A percentile compares a stretch with the other conserved stretches of the same genome.
Conservation (phyloP, 768 basidiomycete genomes). For the Serendipita vermifera region DNA sequence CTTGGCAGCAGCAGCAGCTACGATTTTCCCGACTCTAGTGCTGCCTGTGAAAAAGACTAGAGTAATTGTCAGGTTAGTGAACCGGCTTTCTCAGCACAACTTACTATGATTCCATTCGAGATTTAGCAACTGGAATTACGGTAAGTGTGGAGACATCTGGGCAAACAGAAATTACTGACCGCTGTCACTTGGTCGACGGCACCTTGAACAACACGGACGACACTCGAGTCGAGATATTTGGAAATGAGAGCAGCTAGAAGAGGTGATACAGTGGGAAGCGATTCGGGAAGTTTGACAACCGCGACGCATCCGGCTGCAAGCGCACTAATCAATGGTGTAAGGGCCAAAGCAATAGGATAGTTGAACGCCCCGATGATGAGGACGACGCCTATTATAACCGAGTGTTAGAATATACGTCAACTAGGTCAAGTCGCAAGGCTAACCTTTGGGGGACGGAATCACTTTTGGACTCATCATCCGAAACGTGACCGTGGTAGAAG, state of each 20-base stretch:
- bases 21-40: conserved; percentile 48
- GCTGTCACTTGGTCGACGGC: conserved; percentile 50
- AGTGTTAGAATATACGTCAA: not conserved
- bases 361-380: conserved; percentile 67
- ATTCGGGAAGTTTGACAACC: conserved; percentile 66
- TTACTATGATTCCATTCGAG: conserved; percentile 53
- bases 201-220: conserved; percentile 59
- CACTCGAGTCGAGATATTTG: conserved; percentile 58
- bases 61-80: conserved; percentile 14
- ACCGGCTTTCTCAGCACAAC: conserved; percentile 6
- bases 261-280: conserved; percentile 38
- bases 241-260: conserved; percentile 56
- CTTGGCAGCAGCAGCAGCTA: conserved; percentile 65
- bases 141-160: conserved; percentile 19
- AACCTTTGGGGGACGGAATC: conserved; percentile 54
- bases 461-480: conserved; percentile 48
- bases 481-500: conserved; percentile 43
- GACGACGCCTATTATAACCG: conserved; percentile 34
- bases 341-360: conserved; percentile 49
- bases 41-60: conserved; percentile 31
- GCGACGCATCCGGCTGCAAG: conserved; percentile 67
- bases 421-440: not conserved
- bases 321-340: conserved; percentile 51
- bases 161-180: conserved; percentile 19
- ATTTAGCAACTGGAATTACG: conserved; percentile 40